These are phyloP conservation scores for Mortierella hygrophila DNA, from an alignment of 192 early-diverging fungal species.

Conservation along the genomic window DNA sequence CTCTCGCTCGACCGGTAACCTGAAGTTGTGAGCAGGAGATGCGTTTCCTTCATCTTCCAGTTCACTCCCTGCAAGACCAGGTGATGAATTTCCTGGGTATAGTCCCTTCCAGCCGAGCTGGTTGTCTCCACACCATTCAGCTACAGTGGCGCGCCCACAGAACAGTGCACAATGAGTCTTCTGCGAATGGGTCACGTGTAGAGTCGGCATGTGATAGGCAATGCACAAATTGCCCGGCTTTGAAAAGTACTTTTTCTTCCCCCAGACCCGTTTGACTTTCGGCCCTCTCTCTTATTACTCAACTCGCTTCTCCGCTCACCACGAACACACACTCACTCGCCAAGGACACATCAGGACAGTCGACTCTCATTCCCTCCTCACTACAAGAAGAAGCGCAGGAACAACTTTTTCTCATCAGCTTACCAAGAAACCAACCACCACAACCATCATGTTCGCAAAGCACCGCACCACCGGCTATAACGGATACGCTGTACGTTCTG, in stretches of 20 bases:
- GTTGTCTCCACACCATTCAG: no score
- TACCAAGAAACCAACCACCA: conserved; percentile 1
- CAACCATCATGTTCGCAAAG: conserved; percentile 59
- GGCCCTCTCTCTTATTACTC: not conserved
- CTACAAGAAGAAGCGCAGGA: not conserved
- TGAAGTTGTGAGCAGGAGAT: no score
- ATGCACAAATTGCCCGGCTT: not conserved
- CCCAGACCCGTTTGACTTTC: not conserved
- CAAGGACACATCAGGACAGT: not conserved
- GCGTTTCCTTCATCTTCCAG: no score
- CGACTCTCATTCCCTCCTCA: not conserved
- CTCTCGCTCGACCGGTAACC: no score
- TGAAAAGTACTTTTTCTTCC: not conserved
- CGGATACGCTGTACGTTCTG: conserved; percentile 81
- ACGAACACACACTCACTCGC: not conserved
- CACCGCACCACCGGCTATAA: conserved; percentile 89
- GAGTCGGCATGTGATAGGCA: not conserved
- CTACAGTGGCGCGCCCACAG: no score
- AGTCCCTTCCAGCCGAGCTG: no score
- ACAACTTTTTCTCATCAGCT: not conserved
- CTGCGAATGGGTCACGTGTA: not conserved
- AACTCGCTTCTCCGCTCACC: not conserved
- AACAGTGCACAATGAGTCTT: not conserved
- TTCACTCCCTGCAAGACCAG: no score
- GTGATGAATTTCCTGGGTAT: no score